Conservation (phyloP, 2,329 filamentous ascomycete genomes). For the Penicillium sp. region DNA sequence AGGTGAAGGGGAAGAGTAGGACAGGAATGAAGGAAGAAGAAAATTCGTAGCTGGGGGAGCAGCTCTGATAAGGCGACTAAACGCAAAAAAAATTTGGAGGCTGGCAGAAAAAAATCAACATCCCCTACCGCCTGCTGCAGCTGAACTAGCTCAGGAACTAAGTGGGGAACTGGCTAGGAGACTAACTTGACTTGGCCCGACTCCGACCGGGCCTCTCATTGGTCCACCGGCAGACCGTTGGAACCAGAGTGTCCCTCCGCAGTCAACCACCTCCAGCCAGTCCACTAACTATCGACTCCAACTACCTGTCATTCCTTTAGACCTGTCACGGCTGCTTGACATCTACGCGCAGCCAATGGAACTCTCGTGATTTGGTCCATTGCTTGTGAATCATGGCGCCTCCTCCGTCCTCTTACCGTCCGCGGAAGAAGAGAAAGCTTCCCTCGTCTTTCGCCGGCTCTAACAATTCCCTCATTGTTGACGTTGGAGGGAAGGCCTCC, state of each 20-base stretch:
- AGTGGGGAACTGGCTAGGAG: conserved; percentile 22
- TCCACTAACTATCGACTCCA: too few relatives aligned
- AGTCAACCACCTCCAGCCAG: too few relatives aligned
- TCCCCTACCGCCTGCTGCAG: conserved; percentile 28
- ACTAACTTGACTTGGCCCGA: too few relatives aligned
- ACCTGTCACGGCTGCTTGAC: too few relatives aligned
- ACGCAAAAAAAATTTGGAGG: conserved; percentile 25
- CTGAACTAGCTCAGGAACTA: conserved; percentile 1
- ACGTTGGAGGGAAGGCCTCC: conserved; percentile 40
- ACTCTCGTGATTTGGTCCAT: too few relatives aligned
- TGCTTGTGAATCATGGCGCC: too few relatives aligned
- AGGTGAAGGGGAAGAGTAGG: conserved; percentile 9
- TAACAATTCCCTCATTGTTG: conserved; percentile 37
- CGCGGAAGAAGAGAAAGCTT: conserved; percentile 40
- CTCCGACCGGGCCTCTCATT: too few relatives aligned
- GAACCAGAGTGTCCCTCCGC: too few relatives aligned
- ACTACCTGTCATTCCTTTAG: too few relatives aligned
- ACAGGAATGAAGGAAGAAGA: conserved; percentile 17
- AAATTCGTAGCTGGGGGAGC: conserved; percentile 18
- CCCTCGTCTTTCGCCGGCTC: conserved; percentile 29
- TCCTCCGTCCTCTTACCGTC: conserved; percentile 31
- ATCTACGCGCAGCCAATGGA: too few relatives aligned
- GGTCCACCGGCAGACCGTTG: too few relatives aligned
- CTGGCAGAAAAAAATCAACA: too few relatives aligned
- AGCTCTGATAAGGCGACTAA: conserved; percentile 25